Percentiles rank a stretch among this genome's conserved stretches.
Conservation (phyloP, 75 land plant species). For the Isoetes taiwanensis region DNA sequence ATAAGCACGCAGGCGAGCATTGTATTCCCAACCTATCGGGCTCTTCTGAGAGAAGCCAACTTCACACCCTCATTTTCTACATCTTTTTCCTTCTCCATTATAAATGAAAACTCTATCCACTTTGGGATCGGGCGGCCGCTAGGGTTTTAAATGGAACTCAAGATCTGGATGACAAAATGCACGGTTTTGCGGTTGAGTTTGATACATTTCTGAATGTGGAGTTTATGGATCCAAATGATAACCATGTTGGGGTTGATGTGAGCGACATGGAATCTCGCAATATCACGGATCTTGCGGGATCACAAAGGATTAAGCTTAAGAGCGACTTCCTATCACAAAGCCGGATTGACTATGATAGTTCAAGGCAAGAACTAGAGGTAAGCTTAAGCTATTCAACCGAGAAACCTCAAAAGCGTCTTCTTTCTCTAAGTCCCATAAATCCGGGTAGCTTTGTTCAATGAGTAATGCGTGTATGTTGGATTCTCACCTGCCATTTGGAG, state of each 20-base stretch:
- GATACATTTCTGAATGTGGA: constrained; percentile 6
- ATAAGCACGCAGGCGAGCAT: too few relatives aligned
- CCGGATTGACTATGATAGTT: neutral
- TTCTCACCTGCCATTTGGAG: constrained; percentile 8
- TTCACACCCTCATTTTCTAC: too few relatives aligned
- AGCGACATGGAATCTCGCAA: neutral
- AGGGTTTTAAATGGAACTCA: too few relatives aligned
- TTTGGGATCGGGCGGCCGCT: too few relatives aligned
- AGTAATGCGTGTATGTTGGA: neutral
- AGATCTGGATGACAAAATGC: neutral
- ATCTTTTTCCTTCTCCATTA: too few relatives aligned
- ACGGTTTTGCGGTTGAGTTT: constrained; percentile 5
- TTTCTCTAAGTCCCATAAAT: neutral
- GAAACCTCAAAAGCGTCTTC: constrained; percentile 1
- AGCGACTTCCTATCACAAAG: neutral
- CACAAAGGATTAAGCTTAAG: neutral
- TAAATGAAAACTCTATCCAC: too few relatives aligned
- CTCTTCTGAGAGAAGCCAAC: too few relatives aligned
- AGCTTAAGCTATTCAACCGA: neutral
- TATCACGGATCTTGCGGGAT: neutral
- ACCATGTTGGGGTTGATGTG: constrained; percentile 6
- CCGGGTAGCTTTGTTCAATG: neutral
- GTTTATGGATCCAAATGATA: constrained; percentile 8
- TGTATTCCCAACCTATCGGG: too few relatives aligned
- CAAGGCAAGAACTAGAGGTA: neutral